A percentile compares a stretch with the other conserved stretches of the same genome.
Evolutionary conservation across 352 stramenopile genomes (phyloP).

Genomic region (Pythium guiyangense): DNA sequence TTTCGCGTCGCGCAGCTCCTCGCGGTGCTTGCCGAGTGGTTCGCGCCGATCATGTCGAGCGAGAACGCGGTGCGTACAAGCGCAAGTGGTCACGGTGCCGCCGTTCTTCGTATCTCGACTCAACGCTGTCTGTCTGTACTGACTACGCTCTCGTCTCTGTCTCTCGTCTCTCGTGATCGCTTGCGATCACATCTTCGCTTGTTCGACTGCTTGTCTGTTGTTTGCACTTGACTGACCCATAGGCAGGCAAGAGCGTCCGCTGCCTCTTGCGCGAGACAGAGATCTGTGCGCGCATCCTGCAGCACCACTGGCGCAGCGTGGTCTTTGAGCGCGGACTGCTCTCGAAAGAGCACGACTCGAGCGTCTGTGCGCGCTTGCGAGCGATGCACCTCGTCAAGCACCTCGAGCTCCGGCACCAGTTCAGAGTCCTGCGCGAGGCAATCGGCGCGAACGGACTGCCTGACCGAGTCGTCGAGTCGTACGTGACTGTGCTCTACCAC

Average conservation of each 20-base stretch:
- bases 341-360: constrained; percentile 40
- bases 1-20: constrained; percentile 56
- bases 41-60: constrained; percentile 43
- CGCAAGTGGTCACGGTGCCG: too few relatives aligned
- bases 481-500: constrained; percentile 58
- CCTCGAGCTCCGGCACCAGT: constrained; percentile 63
- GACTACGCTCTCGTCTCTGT: not conserved
- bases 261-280: constrained; percentile 62
- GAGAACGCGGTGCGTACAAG: constrained; percentile 44
- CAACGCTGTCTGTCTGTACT: too few relatives aligned
- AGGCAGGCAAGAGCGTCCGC: constrained; percentile 35
- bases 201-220: not conserved
- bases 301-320: constrained; percentile 71
- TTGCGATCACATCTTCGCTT: too few relatives aligned
- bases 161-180: not conserved
- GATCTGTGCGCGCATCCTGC: constrained; percentile 61
- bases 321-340: constrained; percentile 47
- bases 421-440: constrained; percentile 50
- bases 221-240: not conserved
- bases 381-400: constrained; percentile 77
- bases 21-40: constrained; percentile 56
- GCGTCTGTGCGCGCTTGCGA: constrained; percentile 45
- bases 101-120: too few relatives aligned
- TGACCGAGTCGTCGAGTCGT: constrained; percentile 35
- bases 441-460: constrained; percentile 36